A percentile compares a stretch with the other conserved stretches of the same genome.
Conservation (phyloP, 2,329 filamentous ascomycete species). For the Diaporthe australafricana region DNA sequence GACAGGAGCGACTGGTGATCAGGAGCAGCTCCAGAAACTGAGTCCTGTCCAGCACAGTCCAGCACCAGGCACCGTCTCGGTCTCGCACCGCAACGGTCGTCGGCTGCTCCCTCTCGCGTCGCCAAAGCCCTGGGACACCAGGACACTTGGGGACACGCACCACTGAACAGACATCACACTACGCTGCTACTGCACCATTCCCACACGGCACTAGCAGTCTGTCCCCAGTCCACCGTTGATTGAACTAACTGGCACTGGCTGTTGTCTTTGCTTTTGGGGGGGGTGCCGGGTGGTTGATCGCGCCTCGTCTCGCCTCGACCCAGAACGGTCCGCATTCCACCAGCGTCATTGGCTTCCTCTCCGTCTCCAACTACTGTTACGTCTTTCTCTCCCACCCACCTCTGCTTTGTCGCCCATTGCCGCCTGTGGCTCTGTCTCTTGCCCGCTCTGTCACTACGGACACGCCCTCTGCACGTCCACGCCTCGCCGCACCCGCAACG, state of each 20-base stretch:
- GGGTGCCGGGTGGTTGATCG: background rate
- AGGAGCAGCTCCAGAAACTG: constrained; percentile 1
- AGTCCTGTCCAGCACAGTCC: background rate
- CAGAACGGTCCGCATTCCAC: constrained; percentile 21
- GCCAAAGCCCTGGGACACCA: background rate
- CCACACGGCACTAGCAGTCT: constrained; percentile 7
- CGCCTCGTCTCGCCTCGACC: constrained; percentile 1
- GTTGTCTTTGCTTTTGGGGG: background rate
- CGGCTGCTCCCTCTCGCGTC: constrained; percentile 21
- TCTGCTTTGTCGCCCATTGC: background rate
- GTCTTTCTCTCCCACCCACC: too few species aligned
- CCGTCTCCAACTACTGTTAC: background rate
- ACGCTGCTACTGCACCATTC: constrained; percentile 3
- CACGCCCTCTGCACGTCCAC: constrained; percentile 1
- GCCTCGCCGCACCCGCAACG: background rate
- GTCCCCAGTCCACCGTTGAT: background rate
- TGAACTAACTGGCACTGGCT: background rate
- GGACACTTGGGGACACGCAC: background rate
- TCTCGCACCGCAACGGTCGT: constrained; percentile 14
- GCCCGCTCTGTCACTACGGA: background rate
- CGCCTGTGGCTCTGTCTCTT: background rate
- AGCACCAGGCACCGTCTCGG: constrained; percentile 15
- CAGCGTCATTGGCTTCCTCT: constrained; percentile 18
- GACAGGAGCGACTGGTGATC: background rate
- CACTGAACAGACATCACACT: constrained; percentile 6